Conservation (phyloP, 345 rosid genomes). For the Alliaria petiolata region DNA sequence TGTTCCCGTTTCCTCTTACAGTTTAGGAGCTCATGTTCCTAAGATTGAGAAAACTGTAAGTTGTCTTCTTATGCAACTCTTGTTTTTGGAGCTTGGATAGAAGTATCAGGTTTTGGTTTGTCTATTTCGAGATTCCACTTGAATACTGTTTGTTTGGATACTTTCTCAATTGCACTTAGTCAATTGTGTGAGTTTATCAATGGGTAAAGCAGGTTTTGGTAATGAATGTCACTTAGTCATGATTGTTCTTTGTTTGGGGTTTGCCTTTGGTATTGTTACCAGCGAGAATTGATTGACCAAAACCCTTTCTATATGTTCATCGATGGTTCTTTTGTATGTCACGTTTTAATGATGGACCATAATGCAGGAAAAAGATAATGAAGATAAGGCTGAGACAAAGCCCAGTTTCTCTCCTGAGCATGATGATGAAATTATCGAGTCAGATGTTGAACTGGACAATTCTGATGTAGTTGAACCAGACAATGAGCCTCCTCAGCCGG, state of each 20-base stretch:
- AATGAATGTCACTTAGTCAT: background rate
- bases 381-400: slow-evolving; percentile 41
- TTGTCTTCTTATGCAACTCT: background rate
- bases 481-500: slow-evolving; percentile 67
- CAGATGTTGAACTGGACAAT: slow-evolving; percentile 76
- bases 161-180: background rate
- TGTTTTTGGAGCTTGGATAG: background rate
- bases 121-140: background rate
- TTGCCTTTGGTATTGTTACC: background rate
- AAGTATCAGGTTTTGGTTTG: background rate
- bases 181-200: background rate
- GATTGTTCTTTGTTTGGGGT: background rate
- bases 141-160: background rate
- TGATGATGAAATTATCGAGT: slow-evolving; percentile 54
- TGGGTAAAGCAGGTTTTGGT: background rate
- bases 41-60: slow-evolving; percentile 46
- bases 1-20: slow-evolving; percentile 26
- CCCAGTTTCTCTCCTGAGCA: slow-evolving; percentile 32
- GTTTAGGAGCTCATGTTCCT: slow-evolving; percentile 75
- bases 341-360: background rate
- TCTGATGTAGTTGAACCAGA: slow-evolving; percentile 68
- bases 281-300: background rate
- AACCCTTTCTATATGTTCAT: background rate
- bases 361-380: slow-evolving; percentile 43
- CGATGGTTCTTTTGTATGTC: background rate